phyloP scores from a whole-genome alignment of 192 early-diverging fungal species.

The Entomortierella chlamydospora region DNA sequence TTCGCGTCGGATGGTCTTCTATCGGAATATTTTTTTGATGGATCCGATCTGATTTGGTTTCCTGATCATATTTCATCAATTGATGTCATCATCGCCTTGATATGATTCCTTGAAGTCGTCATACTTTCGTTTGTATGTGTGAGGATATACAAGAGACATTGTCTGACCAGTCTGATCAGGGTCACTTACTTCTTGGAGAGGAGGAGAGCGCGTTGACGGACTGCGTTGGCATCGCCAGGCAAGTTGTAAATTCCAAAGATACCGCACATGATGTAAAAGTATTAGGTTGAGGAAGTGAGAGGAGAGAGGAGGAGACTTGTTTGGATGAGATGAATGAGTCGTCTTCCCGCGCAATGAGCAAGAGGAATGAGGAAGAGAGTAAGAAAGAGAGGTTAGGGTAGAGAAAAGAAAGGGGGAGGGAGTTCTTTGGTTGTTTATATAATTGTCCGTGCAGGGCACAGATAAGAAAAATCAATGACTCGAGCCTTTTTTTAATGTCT shows the following conservation, averaged over 20 bases:
- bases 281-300: neutral
- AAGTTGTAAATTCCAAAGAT: slow-evolving; percentile 96
- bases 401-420: neutral
- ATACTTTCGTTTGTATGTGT: too few species aligned
- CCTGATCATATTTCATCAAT: too few species aligned
- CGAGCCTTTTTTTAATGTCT: slow-evolving; percentile 3
- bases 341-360: neutral
- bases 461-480: slow-evolving; percentile 13
- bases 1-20: too few species aligned
- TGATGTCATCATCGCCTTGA: too few species aligned
- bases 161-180: too few species aligned
- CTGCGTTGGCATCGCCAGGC: slow-evolving; percentile 77
- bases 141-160: neutral
- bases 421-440: slow-evolving; percentile 8
- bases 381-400: neutral
- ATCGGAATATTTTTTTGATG: too few species aligned
- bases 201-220: slow-evolving; percentile 85
- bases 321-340: too few species aligned
- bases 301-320: neutral
- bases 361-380: neutral
- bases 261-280: slow-evolving; percentile 85
- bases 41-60: too few species aligned
- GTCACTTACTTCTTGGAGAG: slow-evolving; percentile 85
- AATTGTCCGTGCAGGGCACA: neutral
- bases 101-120: too few species aligned